Conservation (phyloP, 345 rosid genomes). For the Anastatica hierochuntica region DNA sequence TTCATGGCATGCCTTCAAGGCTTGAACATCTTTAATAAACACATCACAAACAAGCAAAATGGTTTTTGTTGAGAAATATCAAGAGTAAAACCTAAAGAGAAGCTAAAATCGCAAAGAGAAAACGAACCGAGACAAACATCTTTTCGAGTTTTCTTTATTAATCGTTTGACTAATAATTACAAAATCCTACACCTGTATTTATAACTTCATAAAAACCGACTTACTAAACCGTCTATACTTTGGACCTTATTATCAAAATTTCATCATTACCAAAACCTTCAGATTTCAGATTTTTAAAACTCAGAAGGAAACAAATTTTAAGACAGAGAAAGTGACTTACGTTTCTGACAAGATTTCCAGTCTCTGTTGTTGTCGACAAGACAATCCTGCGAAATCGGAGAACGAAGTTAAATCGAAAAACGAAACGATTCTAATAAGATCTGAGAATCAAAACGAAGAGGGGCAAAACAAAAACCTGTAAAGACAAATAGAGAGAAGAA, state of each 20-base stretch:
- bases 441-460: background rate
- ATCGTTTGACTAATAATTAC: too few relatives aligned
- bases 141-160: too few relatives aligned
- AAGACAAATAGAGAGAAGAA: slow-evolving; percentile 57
- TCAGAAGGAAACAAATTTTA: background rate
- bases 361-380: slow-evolving; percentile 58
- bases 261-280: slow-evolving; percentile 7
- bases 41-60: slow-evolving; percentile 8
- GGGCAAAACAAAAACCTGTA: slow-evolving; percentile 39
- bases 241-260: too few relatives aligned
- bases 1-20: slow-evolving; percentile 20
- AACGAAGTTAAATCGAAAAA: background rate
- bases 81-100: too few relatives aligned
- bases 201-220: too few relatives aligned
- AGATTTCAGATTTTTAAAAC: background rate
- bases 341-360: slow-evolving; percentile 84
- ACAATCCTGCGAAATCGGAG: slow-evolving; percentile 47
- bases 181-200: too few relatives aligned
- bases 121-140: too few relatives aligned
- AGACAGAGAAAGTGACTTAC: slow-evolving; percentile 22
- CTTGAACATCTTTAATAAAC: slow-evolving; percentile 26
- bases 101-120: too few relatives aligned
- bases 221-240: too few relatives aligned
- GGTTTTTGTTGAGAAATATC: too few relatives aligned
- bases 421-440: background rate